Evolutionary conservation across 2,329 filamentous ascomycete genomes (phyloP), one percentile per base, ranked within the genome.

Genomic region (Fusarium equiseti): DNA sequence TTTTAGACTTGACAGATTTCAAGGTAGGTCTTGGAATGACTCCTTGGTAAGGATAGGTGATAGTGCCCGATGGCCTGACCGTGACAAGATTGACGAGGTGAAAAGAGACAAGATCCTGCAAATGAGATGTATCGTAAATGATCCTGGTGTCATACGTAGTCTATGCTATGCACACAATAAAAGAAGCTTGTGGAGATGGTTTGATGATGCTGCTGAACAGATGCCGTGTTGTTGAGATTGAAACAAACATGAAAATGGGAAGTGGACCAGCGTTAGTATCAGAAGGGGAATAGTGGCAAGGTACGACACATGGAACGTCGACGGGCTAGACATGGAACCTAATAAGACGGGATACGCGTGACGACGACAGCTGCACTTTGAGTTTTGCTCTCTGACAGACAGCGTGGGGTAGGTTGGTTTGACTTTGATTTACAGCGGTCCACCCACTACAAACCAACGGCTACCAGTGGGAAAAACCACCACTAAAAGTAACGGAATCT

Each of bases 171-270:
- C 35, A 38, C 10, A 38, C 18, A 38, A 58, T 55, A 59, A 58
- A 42, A 50, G 67, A 68, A 59, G 57, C 54, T 44, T 50, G 63
- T 68, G 68, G 59, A 53, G 68, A 64, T 52, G 42, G 20, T 46
- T 40, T 42, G 58, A 56, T 55, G 63, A 50, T 64, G 22, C 53
- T 68, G n/a, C 50, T 45, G 40, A 58, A 29, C 29, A 48, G 20
- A 56, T 58, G 49, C 44, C 40, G 45, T 46, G 55, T 44, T 53
- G 43, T 71, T 54, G 52, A 65, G 68, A 71, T 72, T 68, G 68
- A 71, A 71, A 71, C 65, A 71, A 71, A 55, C 26, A 56, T 71
- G 67, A 64, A 60, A 63, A 48, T 65, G 59, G 54, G 24, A 56
- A 68, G 68, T 71, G 68, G 68, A 53, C 54, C 63, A 49, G 31